Evolutionary conservation across 2,329 filamentous ascomycete genomes (phyloP).

Genomic region (Trichoderma sp.): DNA sequence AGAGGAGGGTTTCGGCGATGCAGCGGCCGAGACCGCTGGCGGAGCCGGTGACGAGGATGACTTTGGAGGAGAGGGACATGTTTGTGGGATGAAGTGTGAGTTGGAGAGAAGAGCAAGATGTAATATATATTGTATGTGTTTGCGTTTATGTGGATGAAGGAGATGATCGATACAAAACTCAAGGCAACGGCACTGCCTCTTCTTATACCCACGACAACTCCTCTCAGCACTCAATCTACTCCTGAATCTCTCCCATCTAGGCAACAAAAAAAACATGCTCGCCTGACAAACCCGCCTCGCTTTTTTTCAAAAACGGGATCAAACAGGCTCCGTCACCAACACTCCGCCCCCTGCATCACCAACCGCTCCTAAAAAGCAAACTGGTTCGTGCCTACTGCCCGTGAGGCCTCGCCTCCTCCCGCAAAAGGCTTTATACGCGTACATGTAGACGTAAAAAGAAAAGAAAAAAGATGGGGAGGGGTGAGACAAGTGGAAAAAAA

Average conservation of each 20-base stretch:
- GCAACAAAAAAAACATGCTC: not conserved
- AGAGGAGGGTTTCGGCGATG: conserved; percentile 39
- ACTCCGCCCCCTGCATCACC: not conserved
- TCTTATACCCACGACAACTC: not conserved
- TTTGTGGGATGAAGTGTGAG: too few species aligned
- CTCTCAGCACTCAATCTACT: not conserved
- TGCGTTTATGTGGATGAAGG: not conserved
- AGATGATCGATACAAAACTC: not conserved
- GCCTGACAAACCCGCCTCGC: conserved; percentile 8
- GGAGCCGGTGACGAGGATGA: conserved; percentile 41
- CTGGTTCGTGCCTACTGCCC: not conserved
- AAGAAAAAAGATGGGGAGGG: too few species aligned
- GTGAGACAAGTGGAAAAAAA: not conserved
- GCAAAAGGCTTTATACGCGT: conserved; percentile 4
- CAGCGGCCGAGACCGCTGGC: conserved; percentile 40
- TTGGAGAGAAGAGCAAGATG: not conserved
- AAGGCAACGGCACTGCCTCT: not conserved
- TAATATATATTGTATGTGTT: not conserved
- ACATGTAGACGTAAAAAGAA: not conserved
- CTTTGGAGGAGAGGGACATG: conserved; percentile 34
- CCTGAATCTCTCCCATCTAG: not conserved
- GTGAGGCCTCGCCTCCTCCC: conserved; percentile 13
- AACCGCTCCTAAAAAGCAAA: too few species aligned
- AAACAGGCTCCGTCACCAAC: not conserved
- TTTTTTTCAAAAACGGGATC: not conserved